These are phyloP conservation scores for Uromyces viciae-fabae DNA, from an alignment of 1,284 basidiomycete species.

Conservation along the genomic window DNA sequence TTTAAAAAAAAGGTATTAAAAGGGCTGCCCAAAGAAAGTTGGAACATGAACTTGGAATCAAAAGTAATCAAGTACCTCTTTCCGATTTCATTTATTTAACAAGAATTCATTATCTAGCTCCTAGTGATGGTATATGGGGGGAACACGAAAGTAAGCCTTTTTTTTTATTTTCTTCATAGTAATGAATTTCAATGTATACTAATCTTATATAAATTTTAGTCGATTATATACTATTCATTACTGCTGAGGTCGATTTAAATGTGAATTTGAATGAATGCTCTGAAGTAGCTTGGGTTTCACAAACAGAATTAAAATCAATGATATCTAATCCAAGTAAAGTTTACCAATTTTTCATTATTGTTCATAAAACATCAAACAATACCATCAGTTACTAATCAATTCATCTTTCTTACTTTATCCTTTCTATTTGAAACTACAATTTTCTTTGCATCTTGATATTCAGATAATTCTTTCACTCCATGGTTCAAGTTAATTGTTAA, in stretches of 20 bases:
- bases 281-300: slow-evolving; percentile 85
- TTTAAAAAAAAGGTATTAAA: slow-evolving; percentile 67
- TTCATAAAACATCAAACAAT: too few species aligned
- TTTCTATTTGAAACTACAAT: background rate
- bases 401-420: background rate
- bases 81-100: slow-evolving; percentile 93
- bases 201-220: slow-evolving; percentile 60
- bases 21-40: slow-evolving; percentile 89
- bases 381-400: background rate
- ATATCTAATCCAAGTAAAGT: slow-evolving; percentile 71
- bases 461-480: slow-evolving; percentile 86
- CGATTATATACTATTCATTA: slow-evolving; percentile 96
- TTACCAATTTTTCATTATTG: too few species aligned
- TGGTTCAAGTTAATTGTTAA: slow-evolving; percentile 99
- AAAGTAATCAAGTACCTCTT: slow-evolving; percentile 65
- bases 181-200: background rate
- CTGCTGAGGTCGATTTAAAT: slow-evolving; percentile 77
- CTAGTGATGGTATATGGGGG: slow-evolving; percentile 88
- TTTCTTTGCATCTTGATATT: background rate
- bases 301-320: slow-evolving; percentile 81
- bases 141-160: slow-evolving; percentile 83
- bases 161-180: background rate
- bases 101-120: slow-evolving; percentile 94
- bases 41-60: slow-evolving; percentile 94
- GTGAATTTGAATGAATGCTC: slow-evolving; percentile 89